Percentiles rank a stretch among this genome's conserved stretches.
Evolutionary conservation across 345 rosid genomes (phyloP).

Genomic region (Trapa incisa): DNA sequence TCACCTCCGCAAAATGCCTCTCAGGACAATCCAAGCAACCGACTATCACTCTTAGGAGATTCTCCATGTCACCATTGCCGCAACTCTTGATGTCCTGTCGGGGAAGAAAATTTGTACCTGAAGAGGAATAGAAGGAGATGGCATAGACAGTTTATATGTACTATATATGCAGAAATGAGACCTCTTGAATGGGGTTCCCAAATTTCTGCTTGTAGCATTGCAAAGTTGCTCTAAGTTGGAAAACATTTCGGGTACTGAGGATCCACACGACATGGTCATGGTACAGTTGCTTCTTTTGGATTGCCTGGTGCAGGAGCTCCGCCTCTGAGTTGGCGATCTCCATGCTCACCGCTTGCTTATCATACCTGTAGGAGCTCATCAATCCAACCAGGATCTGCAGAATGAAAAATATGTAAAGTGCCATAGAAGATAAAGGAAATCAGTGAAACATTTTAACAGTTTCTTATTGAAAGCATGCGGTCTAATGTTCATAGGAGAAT

Average conservation of each 20-base stretch:
- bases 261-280: conserved; percentile 49
- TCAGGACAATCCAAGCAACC: conserved; percentile 56
- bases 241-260: conserved; percentile 55
- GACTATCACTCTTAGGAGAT: conserved; percentile 36
- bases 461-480: neutral
- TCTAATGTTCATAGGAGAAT: no score
- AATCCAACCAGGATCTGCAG: conserved; percentile 54
- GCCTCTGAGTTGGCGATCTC: conserved; percentile 59
- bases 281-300: conserved; percentile 41
- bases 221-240: conserved; percentile 69
- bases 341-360: conserved; percentile 40
- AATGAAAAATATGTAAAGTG: neutral
- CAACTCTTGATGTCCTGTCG: conserved; percentile 45
- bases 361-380: conserved; percentile 66
- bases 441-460: neutral
- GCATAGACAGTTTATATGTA: neutral
- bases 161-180: conserved; percentile 13
- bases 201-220: conserved; percentile 35
- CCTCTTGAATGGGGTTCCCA: conserved; percentile 55
- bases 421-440: neutral
- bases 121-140: neutral
- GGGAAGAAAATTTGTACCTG: conserved; percentile 1
- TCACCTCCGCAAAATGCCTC: conserved; percentile 77
- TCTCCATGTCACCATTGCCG: conserved; percentile 46
- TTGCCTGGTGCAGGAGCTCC: conserved; percentile 42